phyloP scores from a whole-genome alignment of 345 rosid species.

The Leavenworthia alabamica region DNA sequence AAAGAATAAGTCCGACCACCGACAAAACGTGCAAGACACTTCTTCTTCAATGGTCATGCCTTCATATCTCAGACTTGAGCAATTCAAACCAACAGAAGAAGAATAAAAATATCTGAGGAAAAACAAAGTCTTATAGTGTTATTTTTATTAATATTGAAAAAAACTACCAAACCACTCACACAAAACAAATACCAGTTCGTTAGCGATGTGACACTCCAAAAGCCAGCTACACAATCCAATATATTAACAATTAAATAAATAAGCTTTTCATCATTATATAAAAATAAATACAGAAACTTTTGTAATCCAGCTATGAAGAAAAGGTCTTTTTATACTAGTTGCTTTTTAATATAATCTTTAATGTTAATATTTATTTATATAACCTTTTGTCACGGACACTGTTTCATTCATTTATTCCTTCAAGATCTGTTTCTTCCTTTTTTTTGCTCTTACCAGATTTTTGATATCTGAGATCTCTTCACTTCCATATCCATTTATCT shows the following conservation, averaged over 20 bases:
- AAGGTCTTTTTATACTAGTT: conserved; percentile 13
- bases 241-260: too few species aligned
- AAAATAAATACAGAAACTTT: background rate
- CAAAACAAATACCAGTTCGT: conserved; percentile 15
- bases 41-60: background rate
- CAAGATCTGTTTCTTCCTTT: conserved; percentile 25
- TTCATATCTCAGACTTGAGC: background rate
- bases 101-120: background rate
- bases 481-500: conserved; percentile 1
- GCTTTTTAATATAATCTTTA: too few species aligned
- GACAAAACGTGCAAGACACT: conserved; percentile 20
- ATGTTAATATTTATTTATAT: too few species aligned
- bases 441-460: conserved; percentile 25
- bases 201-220: background rate
- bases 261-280: background rate
- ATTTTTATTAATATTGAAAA: background rate
- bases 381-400: conserved; percentile 23
- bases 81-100: background rate
- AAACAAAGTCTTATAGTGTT: background rate
- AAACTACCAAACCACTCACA: background rate
- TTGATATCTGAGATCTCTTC: conserved; percentile 11
- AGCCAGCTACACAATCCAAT: background rate
- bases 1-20: conserved; percentile 12
- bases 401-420: conserved; percentile 25
- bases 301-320: conserved; percentile 15